These are phyloP conservation scores for Chaetomium tenue DNA, from an alignment of 495 filamentous ascomycete species.

Conservation along the genomic window DNA sequence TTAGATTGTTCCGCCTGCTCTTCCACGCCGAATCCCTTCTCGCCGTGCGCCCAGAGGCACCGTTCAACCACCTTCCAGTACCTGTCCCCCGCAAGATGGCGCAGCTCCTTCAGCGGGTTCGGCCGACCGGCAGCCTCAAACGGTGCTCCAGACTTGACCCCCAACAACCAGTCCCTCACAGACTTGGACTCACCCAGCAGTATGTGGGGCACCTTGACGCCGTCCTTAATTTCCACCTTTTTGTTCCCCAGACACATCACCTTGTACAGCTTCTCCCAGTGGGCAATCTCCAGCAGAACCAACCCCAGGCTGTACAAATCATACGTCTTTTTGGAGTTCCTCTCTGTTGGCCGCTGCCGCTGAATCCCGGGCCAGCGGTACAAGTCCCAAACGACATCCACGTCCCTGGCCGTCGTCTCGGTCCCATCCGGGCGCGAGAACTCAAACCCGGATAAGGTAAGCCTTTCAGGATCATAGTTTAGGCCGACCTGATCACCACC, in stretches of 20 bases:
- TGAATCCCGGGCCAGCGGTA: slow-evolving; percentile 38
- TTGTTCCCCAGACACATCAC: slow-evolving; percentile 38
- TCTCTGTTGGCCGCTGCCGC: slow-evolving; percentile 29
- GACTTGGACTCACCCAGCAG: slow-evolving; percentile 27
- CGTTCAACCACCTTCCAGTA: slow-evolving; percentile 31
- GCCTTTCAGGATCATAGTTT: slow-evolving; percentile 22
- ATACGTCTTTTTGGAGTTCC: slow-evolving; percentile 47
- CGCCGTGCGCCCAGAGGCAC: slow-evolving; percentile 37
- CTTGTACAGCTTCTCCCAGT: slow-evolving; percentile 48
- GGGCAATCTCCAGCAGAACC: slow-evolving; percentile 51
- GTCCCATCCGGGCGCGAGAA: slow-evolving; percentile 33
- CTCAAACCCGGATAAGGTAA: slow-evolving; percentile 32
- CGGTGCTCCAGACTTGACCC: slow-evolving; percentile 18
- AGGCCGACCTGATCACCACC: background rate
- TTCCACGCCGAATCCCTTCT: slow-evolving; percentile 33
- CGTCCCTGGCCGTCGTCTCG: slow-evolving; percentile 31
- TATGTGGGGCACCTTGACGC: slow-evolving; percentile 17
- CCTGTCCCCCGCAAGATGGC: slow-evolving; percentile 28
- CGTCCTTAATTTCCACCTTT: background rate
- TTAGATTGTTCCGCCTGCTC: slow-evolving; percentile 29
- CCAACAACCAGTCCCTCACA: slow-evolving; percentile 35
- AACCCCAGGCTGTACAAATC: slow-evolving; percentile 54
- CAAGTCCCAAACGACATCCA: slow-evolving; percentile 33
- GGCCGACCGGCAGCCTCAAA: slow-evolving; percentile 15
- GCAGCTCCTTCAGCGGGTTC: slow-evolving; percentile 32